Evolutionary conservation across 306 rosid genomes (phyloP), one percentile per base, ranked within the genome.

Genomic region (Cucurbita ficifolia): DNA sequence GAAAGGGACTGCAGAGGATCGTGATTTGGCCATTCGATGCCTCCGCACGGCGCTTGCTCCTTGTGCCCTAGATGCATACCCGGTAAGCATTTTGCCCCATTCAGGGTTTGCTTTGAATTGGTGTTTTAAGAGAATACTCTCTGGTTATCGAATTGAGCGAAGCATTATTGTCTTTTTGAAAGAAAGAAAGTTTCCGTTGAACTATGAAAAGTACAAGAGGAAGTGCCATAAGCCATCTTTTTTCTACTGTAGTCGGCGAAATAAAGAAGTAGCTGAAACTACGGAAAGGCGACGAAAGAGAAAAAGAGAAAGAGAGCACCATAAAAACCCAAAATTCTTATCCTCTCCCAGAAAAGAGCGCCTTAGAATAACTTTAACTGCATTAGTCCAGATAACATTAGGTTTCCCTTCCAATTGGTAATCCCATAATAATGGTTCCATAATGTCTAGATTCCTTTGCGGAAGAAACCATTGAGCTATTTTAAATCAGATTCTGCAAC

Each of bases 31-130:
- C 42, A 88, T 95, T 62, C 83, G 83, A 38, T 95, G 96, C 76
- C 67, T 95, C 78, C 87, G 97, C 77, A 84, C 89, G 4, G 84
- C 93, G 56, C 96, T 95, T 56, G 99, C 99, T 75, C 97, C 97
- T 49, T 91, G 99, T 81, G 99, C 99, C 13, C 99, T 95, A 51
- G 96, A 89, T 77, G 97, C 97, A 22, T 95, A 89, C 46, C 99
- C 99, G 88, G 99, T 95, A 89, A 54, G 9, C 76, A 48, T 21
- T 9, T 5, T n/a, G 5, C 18, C 18, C 39, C 17, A 19, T 56
- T 43, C 55, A 14, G 7, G 40, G 22, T 24, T 43, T 68, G 73
- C 21, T 12, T 79, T 10, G 24, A 11, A 42, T 67, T 55, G 33
- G 5, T 45, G 18, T 6, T 55, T 8, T 42, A 35, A 36, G 50